Percentiles rank a stretch among this genome's conserved stretches.
These are phyloP conservation scores for Suillus bovinus DNA, from an alignment of 768 basidiomycete genomes.

Conservation along the genomic window DNA sequence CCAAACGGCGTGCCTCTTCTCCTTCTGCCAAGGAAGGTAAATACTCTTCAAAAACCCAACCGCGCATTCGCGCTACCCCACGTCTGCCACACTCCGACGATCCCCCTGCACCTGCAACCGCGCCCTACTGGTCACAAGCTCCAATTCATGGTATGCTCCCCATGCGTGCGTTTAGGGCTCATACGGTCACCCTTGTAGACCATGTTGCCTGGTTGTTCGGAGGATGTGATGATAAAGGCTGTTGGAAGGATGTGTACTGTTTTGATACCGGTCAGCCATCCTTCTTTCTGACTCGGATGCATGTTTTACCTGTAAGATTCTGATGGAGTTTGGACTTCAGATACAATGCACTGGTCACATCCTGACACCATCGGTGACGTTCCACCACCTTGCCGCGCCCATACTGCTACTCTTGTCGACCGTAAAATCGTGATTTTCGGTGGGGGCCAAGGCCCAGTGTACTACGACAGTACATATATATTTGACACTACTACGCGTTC, in stretches of 20 bases:
- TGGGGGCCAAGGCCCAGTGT: constrained; percentile 79
- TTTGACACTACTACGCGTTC: constrained; percentile 75
- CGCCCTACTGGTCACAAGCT: constrained; percentile 86
- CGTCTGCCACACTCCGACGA: constrained; percentile 63
- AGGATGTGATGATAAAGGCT: constrained; percentile 81
- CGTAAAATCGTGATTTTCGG: constrained; percentile 82
- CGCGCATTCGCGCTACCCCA: constrained; percentile 49
- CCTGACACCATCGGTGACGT: constrained; percentile 75
- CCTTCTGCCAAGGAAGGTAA: constrained; percentile 29
- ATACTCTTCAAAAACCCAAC: constrained; percentile 17
- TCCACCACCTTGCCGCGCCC: constrained; percentile 84
- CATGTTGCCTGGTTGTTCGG: constrained; percentile 85
- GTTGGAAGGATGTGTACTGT: constrained; percentile 74
- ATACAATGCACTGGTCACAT: constrained; percentile 88
- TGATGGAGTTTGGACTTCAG: constrained; percentile 35
- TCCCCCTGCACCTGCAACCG: constrained; percentile 63
- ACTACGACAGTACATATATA: constrained; percentile 82
- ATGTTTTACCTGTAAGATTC: constrained; percentile 4
- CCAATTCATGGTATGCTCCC: constrained; percentile 76
- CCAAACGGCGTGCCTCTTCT: constrained; percentile 28
- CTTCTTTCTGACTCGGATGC: neutral
- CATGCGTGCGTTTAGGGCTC: constrained; percentile 71
- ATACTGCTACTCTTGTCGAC: constrained; percentile 83
- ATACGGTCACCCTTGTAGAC: constrained; percentile 83
- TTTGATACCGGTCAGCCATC: constrained; percentile 72